Evolutionary conservation across 805 yeast species (phyloP).

Genomic region (Lachancea nothofagi): DNA sequence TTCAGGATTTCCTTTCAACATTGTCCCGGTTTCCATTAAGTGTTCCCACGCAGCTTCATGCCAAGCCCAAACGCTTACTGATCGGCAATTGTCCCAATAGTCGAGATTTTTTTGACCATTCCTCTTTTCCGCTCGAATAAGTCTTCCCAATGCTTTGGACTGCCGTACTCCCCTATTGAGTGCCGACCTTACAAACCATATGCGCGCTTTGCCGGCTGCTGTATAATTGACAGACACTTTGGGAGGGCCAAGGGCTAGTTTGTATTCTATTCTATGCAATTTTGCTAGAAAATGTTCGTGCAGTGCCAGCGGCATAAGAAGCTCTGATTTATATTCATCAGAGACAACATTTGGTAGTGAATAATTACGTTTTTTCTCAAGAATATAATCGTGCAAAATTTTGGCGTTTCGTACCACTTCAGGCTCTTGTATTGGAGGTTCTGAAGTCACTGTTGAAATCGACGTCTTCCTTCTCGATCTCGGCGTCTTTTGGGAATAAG

Average conservation of each 20-base stretch:
- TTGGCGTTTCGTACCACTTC: constrained; percentile 12
- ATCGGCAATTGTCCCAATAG: constrained; percentile 14
- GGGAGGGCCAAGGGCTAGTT: constrained; percentile 27
- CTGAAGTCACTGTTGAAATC: background rate
- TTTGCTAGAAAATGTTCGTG: constrained; percentile 19
- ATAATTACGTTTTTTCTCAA: constrained; percentile 11
- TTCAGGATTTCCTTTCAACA: constrained; percentile 8
- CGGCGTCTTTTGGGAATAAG: constrained; percentile 8
- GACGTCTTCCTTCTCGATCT: background rate
- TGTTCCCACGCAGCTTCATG: constrained; percentile 33
- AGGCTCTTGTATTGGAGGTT: constrained; percentile 8
- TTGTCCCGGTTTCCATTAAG: constrained; percentile 11
- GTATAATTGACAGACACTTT: constrained; percentile 20
- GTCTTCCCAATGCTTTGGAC: constrained; percentile 20
- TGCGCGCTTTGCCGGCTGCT: constrained; percentile 20
- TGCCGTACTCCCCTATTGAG: constrained; percentile 26
- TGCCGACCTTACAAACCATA: constrained; percentile 31
- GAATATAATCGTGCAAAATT: constrained; percentile 18
- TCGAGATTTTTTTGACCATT: constrained; percentile 22
- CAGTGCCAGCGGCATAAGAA: constrained; percentile 27
- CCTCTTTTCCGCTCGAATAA: constrained; percentile 21
- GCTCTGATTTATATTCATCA: constrained; percentile 13
- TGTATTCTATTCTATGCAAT: constrained; percentile 17
- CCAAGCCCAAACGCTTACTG: constrained; percentile 22
- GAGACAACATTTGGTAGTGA: constrained; percentile 17